Conservation (phyloP, 2,329 filamentous ascomycete genomes). For the Cyclaneusma minus region DNA sequence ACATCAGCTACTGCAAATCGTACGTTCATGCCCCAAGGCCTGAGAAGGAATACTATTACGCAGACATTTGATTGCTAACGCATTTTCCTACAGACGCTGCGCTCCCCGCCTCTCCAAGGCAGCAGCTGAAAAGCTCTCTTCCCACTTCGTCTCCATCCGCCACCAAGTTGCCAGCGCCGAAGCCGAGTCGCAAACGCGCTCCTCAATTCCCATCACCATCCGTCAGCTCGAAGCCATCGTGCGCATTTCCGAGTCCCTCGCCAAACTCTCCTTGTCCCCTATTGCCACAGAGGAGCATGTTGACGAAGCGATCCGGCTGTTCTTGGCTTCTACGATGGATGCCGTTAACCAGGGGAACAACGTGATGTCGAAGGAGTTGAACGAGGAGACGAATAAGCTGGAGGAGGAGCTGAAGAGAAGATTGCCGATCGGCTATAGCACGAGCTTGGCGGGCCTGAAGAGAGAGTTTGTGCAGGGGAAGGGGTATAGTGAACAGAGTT, state of each 20-base stretch:
- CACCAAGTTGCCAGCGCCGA: constrained; percentile 87
- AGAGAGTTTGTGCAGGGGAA: constrained; percentile 86
- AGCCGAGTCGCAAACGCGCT: constrained; percentile 75
- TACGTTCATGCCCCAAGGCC: constrained; percentile 28
- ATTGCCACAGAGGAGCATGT: constrained; percentile 84
- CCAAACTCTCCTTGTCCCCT: constrained; percentile 75
- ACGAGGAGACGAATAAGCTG: constrained; percentile 75
- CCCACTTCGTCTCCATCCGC: constrained; percentile 92
- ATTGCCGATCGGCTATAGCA: constrained; percentile 90
- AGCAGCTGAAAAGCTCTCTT: constrained; percentile 89
- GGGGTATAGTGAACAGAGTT: constrained; percentile 73
- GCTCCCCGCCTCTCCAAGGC: constrained; percentile 81
- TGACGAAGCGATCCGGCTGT: constrained; percentile 91
- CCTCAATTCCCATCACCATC: constrained; percentile 92
- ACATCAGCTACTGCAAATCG: constrained; percentile 94
- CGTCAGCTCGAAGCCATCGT: constrained; percentile 95
- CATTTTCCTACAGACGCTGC: constrained; percentile 46
- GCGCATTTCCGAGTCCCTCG: constrained; percentile 89
- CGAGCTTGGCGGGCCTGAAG: constrained; percentile 70
- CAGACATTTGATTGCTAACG: background rate
- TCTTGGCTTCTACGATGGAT: constrained; percentile 95
- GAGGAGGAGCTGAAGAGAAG: constrained; percentile 79
- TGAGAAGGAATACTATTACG: constrained; percentile 4
- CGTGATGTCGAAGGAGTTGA: constrained; percentile 72
- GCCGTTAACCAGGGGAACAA: constrained; percentile 82